Conservation (phyloP, 1,284 basidiomycete genomes). For the Pyrrhoderma noxium region DNA sequence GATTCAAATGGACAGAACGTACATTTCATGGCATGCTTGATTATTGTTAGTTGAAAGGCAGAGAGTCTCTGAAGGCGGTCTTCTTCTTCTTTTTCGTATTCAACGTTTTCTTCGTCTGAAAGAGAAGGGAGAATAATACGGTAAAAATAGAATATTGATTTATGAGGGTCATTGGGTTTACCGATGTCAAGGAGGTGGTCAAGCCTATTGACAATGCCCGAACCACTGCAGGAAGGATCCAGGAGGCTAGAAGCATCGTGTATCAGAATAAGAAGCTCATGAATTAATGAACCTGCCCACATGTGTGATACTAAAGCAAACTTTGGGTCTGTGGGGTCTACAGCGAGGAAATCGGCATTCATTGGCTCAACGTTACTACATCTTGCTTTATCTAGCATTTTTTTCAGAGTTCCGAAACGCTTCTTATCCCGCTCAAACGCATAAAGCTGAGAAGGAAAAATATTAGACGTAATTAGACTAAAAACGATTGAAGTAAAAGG, state of each 20-base stretch:
- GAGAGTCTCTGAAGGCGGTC: slow-evolving; percentile 77
- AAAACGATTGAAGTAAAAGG: neutral
- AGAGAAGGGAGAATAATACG: slow-evolving; percentile 21
- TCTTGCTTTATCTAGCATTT: slow-evolving; percentile 74
- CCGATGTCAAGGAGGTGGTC: slow-evolving; percentile 76
- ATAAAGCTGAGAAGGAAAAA: slow-evolving; percentile 46
- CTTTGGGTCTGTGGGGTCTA: slow-evolving; percentile 55
- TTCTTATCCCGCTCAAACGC: slow-evolving; percentile 82
- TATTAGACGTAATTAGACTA: slow-evolving; percentile 1
- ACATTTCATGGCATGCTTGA: slow-evolving; percentile 95
- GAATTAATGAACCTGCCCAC: slow-evolving; percentile 36
- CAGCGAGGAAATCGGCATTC: slow-evolving; percentile 73
- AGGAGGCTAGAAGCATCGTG: slow-evolving; percentile 49
- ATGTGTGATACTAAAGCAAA: slow-evolving; percentile 75
- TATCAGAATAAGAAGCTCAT: slow-evolving; percentile 2
- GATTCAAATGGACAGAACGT: slow-evolving; percentile 23
- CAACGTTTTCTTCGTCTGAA: slow-evolving; percentile 28
- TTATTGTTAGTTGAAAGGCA: slow-evolving; percentile 86
- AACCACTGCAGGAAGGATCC: slow-evolving; percentile 91
- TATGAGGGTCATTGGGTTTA: slow-evolving; percentile 21
- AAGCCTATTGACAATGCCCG: slow-evolving; percentile 85
- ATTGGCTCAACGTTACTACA: slow-evolving; percentile 73
- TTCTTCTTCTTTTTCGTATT: slow-evolving; percentile 46
- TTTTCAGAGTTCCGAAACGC: slow-evolving; percentile 73
- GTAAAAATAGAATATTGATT: slow-evolving; percentile 4